Conservation (phyloP, 371 early-diverging fungal genomes). For the Circinella minor region DNA sequence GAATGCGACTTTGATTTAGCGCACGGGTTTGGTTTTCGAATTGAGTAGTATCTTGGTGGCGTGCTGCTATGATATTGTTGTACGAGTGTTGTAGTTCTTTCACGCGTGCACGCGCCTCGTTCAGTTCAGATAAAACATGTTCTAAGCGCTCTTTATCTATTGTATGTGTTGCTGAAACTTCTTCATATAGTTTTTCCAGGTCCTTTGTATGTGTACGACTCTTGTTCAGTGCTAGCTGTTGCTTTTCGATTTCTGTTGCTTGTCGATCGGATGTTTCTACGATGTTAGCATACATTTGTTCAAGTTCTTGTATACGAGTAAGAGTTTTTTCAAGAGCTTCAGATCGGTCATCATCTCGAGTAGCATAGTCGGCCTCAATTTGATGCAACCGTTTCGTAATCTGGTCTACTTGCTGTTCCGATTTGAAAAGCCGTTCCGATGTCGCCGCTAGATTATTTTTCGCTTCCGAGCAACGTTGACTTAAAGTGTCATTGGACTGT, state of each 20-base stretch:
- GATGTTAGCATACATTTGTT: not conserved
- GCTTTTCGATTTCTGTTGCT: not conserved
- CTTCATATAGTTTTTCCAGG: not conserved
- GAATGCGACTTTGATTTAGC: not conserved
- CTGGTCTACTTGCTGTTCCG: not conserved
- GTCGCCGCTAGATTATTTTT: slow-evolving; percentile 1
- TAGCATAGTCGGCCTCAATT: not conserved
- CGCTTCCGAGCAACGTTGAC: slow-evolving; percentile 1
- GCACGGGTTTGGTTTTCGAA: not conserved
- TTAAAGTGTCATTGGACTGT: not conserved
- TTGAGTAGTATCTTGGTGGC: not conserved
- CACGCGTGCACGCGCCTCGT: not conserved
- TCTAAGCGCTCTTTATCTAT: not conserved
- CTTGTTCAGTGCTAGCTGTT: not conserved
- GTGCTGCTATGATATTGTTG: not conserved
- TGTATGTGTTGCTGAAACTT: not conserved
- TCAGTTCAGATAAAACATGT: not conserved
- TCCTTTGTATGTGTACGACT: not conserved
- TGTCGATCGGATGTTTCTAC: not conserved
- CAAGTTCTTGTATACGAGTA: not conserved
- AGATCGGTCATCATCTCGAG: not conserved
- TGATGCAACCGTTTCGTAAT: not conserved
- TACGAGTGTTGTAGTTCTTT: slow-evolving; percentile 2
- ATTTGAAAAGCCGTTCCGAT: not conserved
- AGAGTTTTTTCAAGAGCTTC: not conserved